A percentile compares a stretch with the other conserved stretches of the same genome.
phyloP scores from a whole-genome alignment of 139 green algal species.

The Ettlia oleoabundans region DNA sequence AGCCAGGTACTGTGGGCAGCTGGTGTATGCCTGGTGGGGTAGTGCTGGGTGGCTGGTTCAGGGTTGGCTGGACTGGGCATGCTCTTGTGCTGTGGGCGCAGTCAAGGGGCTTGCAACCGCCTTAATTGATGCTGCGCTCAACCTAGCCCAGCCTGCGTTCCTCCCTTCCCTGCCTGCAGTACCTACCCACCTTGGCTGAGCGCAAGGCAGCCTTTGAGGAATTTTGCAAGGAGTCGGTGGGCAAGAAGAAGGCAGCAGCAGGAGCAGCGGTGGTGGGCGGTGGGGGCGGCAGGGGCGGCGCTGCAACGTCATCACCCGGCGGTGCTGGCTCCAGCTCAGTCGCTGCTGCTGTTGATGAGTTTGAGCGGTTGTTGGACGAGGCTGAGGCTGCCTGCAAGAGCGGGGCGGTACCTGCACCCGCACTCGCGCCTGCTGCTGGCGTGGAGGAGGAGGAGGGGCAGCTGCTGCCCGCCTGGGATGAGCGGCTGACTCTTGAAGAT shows the following conservation, averaged over 20 bases:
- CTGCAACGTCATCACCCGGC: constrained; percentile 2
- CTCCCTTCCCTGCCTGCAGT: constrained; percentile 9
- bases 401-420: constrained; percentile 3
- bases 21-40: too few species aligned
- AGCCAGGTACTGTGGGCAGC: too few species aligned
- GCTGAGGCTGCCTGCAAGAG: constrained; percentile 49
- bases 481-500: neutral
- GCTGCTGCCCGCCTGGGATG: constrained; percentile 1
- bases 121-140: too few species aligned
- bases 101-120: too few species aligned
- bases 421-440: neutral
- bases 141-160: neutral
- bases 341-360: neutral
- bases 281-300: too few species aligned
- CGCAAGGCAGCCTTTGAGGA: constrained; percentile 76
- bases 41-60: too few species aligned
- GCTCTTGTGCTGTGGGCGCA: too few species aligned
- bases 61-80: too few species aligned
- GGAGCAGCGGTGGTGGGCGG: neutral
- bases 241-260: constrained; percentile 30
- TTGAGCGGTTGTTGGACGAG: constrained; percentile 71
- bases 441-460: neutral
- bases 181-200: constrained; percentile 50
- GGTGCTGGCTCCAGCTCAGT: neutral
- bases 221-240: constrained; percentile 70